Evolutionary conservation across 306 rosid species (phyloP), one percentile per base, ranked within the genome.

Genomic region (Quercus variabilis): DNA sequence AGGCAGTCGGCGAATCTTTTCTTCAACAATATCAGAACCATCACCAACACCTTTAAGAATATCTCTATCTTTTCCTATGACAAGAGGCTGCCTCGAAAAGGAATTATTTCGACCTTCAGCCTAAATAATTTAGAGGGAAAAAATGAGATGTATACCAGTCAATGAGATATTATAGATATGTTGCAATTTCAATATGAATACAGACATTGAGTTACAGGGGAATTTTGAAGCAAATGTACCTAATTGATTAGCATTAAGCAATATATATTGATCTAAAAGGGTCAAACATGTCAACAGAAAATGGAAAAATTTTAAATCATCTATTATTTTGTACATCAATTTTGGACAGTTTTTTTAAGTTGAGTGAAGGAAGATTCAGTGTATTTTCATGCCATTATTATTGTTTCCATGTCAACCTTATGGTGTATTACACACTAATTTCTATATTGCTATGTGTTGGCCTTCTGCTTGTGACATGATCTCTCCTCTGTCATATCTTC

Each of bases 1-100:
- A 74, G 97, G 94, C 80, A 91, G 76, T 78, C 82, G 85, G 71
- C 89, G 88, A 69, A 92, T 87, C 86, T 92, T 94, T 88, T 91
- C 98, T 76, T 90, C 92, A 56, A 87, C 83, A 57, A 82, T 73
- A 77, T 89, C 93, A 91, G 92, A 86, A 74, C 88, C 89, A 84
- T 86, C 94, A 62, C 83, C 82, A 78, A 89, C 73, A 57, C 88
- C 94, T 83, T 85, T 85, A 65, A 67, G 78, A 82, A 79, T 63
- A 86, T 87, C 94, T 87, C 88, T 87, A 68, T 89, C 93, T 79
- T 86, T 90, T 78, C 88, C 96, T 57, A 83, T 55, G 63, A 82
- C 67, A 81, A 89, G 57, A 58, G 89, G 76, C 78, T 89, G 93
- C 93, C 91, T 89, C 71, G 72, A 41, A 79, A 74, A 80, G 80